A percentile compares a stretch with the other conserved stretches of the same genome.
Conservation (phyloP, 164 flowering plant species). For the Akebia trifoliata region DNA sequence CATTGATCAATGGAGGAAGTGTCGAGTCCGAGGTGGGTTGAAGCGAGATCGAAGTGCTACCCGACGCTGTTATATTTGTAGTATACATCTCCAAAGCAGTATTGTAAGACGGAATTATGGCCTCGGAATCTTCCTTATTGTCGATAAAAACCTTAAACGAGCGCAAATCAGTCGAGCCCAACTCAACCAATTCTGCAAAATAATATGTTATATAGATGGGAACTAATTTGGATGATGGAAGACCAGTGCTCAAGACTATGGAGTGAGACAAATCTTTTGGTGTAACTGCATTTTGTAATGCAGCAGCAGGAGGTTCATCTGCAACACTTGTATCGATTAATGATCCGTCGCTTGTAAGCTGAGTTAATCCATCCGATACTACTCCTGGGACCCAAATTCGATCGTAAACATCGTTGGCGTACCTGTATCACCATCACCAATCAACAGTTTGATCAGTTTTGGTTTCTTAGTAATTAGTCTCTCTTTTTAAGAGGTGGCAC, state of each 20-base stretch:
- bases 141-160: too few species aligned
- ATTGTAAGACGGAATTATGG: constrained; percentile 25
- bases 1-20: constrained; percentile 36
- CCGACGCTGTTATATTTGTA: constrained; percentile 12
- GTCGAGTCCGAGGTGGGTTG: constrained; percentile 16
- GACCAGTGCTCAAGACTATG: neutral
- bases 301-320: constrained; percentile 31
- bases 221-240: neutral
- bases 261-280: constrained; percentile 1
- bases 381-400: constrained; percentile 33
- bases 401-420: constrained; percentile 36
- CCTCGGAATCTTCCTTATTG: too few species aligned
- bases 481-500: too few species aligned
- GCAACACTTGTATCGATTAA: neutral
- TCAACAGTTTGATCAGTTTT: too few species aligned
- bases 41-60: constrained; percentile 18
- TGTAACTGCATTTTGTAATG: constrained; percentile 24
- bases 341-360: constrained; percentile 7
- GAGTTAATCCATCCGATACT: neutral
- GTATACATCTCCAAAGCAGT: constrained; percentile 4
- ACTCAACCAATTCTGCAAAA: too few species aligned
- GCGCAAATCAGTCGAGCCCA: too few species aligned
- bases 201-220: constrained; percentile 15
- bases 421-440: too few species aligned
- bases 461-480: too few species aligned